A percentile compares a stretch with the other conserved stretches of the same genome.
Evolutionary conservation across 257 asterid species (phyloP).

Genomic region (Fraxinus anomala): DNA sequence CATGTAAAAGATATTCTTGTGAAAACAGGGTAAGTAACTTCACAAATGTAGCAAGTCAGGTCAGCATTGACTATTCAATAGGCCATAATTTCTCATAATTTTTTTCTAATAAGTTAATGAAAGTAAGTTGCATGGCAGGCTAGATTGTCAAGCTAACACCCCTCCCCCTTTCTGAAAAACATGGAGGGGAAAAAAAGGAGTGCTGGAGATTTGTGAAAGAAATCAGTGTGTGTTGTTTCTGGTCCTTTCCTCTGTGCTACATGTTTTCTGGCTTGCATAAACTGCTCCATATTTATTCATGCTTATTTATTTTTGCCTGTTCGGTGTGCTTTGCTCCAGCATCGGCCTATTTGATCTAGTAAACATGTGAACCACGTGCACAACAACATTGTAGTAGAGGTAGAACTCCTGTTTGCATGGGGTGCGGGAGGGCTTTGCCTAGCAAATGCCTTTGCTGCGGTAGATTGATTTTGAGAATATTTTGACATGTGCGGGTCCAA

Average conservation of each 20-base stretch:
- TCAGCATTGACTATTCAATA: not conserved
- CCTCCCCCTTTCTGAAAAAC: not conserved
- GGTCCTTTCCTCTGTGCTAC: not conserved
- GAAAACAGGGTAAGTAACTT: not conserved
- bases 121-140: not conserved
- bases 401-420: not conserved
- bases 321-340: no score
- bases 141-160: not conserved
- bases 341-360: no score
- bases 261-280: not conserved
- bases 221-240: not conserved
- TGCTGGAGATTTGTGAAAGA: not conserved
- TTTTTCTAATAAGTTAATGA: not conserved
- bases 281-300: not conserved
- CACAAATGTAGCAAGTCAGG: not conserved
- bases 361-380: no score
- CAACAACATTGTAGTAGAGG: not conserved
- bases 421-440: not conserved
- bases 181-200: not conserved
- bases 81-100: not conserved
- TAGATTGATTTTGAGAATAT: not conserved
- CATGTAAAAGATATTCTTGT: not conserved
- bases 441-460: not conserved
- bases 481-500: not conserved
- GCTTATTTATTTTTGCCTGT: no score